Evolutionary conservation across 148 eudicot species (phyloP).

Genomic region (Camellia japonica): DNA sequence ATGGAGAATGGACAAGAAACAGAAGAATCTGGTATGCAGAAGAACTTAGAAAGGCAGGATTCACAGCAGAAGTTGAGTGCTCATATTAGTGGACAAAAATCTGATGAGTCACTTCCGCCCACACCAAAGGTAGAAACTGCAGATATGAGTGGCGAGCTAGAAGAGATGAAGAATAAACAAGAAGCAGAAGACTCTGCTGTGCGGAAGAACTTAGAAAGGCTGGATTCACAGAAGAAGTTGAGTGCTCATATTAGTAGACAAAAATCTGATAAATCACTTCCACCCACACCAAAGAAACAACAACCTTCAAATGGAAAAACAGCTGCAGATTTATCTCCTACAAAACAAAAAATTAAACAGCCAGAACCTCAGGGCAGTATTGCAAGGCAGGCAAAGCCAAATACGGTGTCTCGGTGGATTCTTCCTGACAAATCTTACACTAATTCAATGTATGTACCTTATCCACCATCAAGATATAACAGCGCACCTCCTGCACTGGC

Average conservation of each 20-base stretch:
- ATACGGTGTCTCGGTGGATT: conserved; percentile 73
- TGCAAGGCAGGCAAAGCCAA: conserved; percentile 57
- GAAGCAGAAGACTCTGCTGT: conserved; percentile 30
- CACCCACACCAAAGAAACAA: conserved; percentile 48
- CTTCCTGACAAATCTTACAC: conserved; percentile 75
- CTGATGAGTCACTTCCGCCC: too few relatives aligned
- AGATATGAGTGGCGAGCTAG: conserved; percentile 12
- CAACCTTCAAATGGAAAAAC: conserved; percentile 50
- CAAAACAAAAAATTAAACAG: conserved; percentile 43
- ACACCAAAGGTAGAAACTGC: too few relatives aligned
- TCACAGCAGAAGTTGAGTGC: too few relatives aligned
- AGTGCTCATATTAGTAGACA: conserved; percentile 45
- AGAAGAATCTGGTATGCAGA: too few relatives aligned
- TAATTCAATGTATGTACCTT: conserved; percentile 76
- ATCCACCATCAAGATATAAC: conserved; percentile 64
- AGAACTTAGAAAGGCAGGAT: too few relatives aligned
- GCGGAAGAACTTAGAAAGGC: conserved; percentile 44
- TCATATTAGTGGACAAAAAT: too few relatives aligned
- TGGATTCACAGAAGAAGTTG: conserved; percentile 44
- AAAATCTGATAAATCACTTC: conserved; percentile 46
- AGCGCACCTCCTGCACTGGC: conserved; percentile 63
- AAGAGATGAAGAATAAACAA: conserved; percentile 38
- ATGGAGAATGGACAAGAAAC: too few relatives aligned
- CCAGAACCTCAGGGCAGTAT: conserved; percentile 35
- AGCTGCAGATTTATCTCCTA: conserved; percentile 45